Conservation (phyloP, 2,329 filamentous ascomycete genomes). For the Pseudopyricularia javanii region DNA sequence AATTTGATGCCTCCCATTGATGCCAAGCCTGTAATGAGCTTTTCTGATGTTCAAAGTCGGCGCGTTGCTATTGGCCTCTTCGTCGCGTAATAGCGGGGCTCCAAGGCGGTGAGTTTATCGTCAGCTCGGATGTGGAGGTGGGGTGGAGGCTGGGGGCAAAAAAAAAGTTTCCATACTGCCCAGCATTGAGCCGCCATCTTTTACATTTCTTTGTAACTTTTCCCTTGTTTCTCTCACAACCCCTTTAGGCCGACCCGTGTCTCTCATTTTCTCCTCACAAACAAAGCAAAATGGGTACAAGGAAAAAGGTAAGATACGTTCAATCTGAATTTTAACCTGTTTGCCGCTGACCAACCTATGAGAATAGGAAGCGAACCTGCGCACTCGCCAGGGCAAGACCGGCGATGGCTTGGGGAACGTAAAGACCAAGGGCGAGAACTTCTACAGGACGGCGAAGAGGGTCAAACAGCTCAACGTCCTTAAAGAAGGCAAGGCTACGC, state of each 20-base stretch:
- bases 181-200: background rate
- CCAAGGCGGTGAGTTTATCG: background rate
- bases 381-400: slow-evolving; percentile 72
- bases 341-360: background rate
- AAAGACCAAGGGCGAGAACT: slow-evolving; percentile 93
- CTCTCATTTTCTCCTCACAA: no score
- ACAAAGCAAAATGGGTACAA: slow-evolving; percentile 57
- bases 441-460: slow-evolving; percentile 52
- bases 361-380: slow-evolving; percentile 63
- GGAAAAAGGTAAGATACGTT: slow-evolving; percentile 46
- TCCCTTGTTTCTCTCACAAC: slow-evolving; percentile 15
- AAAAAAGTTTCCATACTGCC: slow-evolving; percentile 1
- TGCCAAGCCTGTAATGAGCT: background rate
- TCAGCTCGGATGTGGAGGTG: background rate
- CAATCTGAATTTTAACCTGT: background rate
- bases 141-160: background rate
- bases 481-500: slow-evolving; percentile 61
- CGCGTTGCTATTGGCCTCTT: background rate
- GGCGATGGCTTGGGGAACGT: slow-evolving; percentile 86
- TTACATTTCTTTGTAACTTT: slow-evolving; percentile 1
- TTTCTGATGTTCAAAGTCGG: background rate
- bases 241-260: background rate
- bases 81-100: background rate
- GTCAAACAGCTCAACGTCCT: slow-evolving; percentile 47
- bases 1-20: background rate